Base-by-base conservation (phyloP, 805 yeast genomes). In the Scheffersomyces coipomensis region DNA sequence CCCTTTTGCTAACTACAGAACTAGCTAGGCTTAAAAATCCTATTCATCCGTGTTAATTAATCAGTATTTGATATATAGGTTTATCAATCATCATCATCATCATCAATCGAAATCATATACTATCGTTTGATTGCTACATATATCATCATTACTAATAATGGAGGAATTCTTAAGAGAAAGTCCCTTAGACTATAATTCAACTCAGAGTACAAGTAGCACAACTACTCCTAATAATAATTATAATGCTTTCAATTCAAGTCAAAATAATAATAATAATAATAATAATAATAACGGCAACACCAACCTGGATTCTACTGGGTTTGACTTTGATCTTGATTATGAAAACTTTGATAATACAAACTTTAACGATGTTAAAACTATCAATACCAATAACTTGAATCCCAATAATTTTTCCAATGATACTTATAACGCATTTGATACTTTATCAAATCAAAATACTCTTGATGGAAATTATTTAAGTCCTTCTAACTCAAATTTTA, bases 141-240 rank as follows among this genome's bases (percentile, higher is more conserved):
- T n/a, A n/a, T 24, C n/a, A 24, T 21, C 23, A 21, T 7, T 21
- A 24, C 13, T 13, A 24, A 11, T 24, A 5, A 45, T 45, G 49
- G 49, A 42, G 22, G 41, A 45, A 26, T 45, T 29, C 29, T 38
- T 45, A 15, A 40, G 35, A 23, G 49, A 45, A 24, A 42, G 49
- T 39, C 49, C 49, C 18, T 34, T 44, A 17, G 44, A 37, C 13
- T 34, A 34, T 25, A 35, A 13, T 29, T 15, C 39, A 4, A 24
- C 32, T 15, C 17, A 22, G 15, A 27, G n/a, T 12, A 24, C 30
- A 11, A 23, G 26, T 8, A 29, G 12, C 10, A 39, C 29, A n/a
- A 27, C 26, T 10, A 32, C 36, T 15, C 38, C 41, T n/a, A 31
- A 27, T 18, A 35, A 26, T 13, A 44, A 37, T 7, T 39, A 43